Evolutionary conservation across 2,329 filamentous ascomycete species (phyloP), one percentile per base, ranked within the genome.

Genomic region (Colletotrichum somersetense): DNA sequence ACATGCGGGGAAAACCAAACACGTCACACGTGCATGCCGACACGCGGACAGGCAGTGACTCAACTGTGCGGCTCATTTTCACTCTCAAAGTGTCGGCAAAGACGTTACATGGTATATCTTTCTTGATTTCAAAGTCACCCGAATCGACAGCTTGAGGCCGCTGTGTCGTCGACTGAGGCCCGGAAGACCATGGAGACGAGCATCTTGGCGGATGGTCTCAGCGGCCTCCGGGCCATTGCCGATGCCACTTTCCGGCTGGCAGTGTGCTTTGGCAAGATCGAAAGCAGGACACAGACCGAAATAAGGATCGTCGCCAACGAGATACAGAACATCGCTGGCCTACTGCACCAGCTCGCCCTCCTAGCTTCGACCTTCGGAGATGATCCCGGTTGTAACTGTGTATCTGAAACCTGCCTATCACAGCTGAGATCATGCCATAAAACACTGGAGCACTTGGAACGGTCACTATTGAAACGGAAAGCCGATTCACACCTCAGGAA

Each of bases 231-330:
- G 3, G 42, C 53, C 20, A 50, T 59, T 0, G 30, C 62, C 12
- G 62, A 70, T 20, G 40, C 18, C 12, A 23, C 67, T 16, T 66
- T 70, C 35, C 55, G 55, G 35, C 35, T 59, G 5, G 30, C n/a
- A 4, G 55, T 48, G 0, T 23, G n/a, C 11, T 69, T 69, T 20
- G 42, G 33, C 8, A 58, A 30, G 30, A 10, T 10, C 20, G 40
- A 59, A 20, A 2, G 16, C 26, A 40, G 8, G 8, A 26, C 7
- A 12, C 46, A 30, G 5, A 2, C 20, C 1, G 53, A 58, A 6
- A 59, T 66, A 1, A 35, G 16, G 6, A 14, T 8, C 10, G 30
- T 70, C 11, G 67, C 67, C 20, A 46, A 59, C 30, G 46, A 61
- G 11, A 59, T 66, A 8, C 62, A 70, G 18, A 35, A 58, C 1